A percentile compares a stretch with the other conserved stretches of the same genome.
Conservation (phyloP, 2,329 filamentous ascomycete species). For the Colletotrichum ledebouriae region DNA sequence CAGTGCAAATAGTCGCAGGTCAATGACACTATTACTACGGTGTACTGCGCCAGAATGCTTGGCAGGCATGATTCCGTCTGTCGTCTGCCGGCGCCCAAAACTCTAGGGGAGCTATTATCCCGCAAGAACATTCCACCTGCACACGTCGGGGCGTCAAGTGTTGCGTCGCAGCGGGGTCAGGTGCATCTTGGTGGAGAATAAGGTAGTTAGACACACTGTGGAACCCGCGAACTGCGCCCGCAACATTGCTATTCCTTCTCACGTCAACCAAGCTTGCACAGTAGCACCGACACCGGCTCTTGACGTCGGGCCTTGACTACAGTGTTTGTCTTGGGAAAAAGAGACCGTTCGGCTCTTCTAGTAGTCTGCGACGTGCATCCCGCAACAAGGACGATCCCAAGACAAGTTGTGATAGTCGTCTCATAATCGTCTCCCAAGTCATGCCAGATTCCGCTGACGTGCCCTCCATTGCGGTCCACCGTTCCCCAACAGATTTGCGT, state of each 20-base stretch:
- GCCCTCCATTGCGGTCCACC: constrained; percentile 26
- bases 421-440: constrained; percentile 36
- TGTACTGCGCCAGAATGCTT: constrained; percentile 1
- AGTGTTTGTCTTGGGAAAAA: background rate
- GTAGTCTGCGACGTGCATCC: constrained; percentile 33
- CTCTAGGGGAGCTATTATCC: no score
- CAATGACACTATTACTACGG: constrained; percentile 37
- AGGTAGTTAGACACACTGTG: constrained; percentile 2
- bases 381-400: constrained; percentile 40
- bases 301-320: constrained; percentile 9
- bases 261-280: background rate
- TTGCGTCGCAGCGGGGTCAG: constrained; percentile 31
- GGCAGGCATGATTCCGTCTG: background rate
- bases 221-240: constrained; percentile 34
- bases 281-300: constrained; percentile 26
- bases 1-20: constrained; percentile 18
- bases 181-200: constrained; percentile 27
- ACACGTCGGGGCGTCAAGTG: constrained; percentile 32
- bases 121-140: constrained; percentile 24
- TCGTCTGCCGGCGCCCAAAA: constrained; percentile 10
- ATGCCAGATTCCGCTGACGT: constrained; percentile 37
- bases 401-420: constrained; percentile 34
- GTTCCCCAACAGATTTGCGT: constrained; percentile 24
- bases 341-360: constrained; percentile 10
- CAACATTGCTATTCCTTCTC: background rate